Evolutionary conservation across 2,329 filamentous ascomycete species (phyloP), one percentile per base, ranked within the genome.

Genomic region (Capronia coronata): DNA sequence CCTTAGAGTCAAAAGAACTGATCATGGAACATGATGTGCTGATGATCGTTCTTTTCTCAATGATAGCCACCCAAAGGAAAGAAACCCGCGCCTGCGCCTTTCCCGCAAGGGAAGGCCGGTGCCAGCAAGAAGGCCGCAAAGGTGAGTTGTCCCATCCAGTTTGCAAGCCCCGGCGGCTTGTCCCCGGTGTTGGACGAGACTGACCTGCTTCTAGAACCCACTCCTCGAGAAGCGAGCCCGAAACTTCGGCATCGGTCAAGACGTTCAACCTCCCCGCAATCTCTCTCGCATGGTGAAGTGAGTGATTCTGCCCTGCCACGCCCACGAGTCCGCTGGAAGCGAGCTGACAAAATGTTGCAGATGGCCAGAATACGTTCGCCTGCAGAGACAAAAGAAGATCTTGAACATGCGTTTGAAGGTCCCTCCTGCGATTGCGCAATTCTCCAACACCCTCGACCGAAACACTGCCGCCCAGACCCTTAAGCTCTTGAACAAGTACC

Each of bases 401-500:
- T 83, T 98, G 74, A 89, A 91, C 81, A 80, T 98, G 75, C 91
- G 93, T 69, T 80, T 98, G 69, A 98, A 98, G 86, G 93, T 98
- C 59, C 93, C 93, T 59, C 93, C 94, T 69, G 85, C 91, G 65
- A 89, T 98, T 66, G 83, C 91, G 64, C 93, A 98, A 80, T 98
- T 97, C 85, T 84, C 89, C 78, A 86, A 91, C 75, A 89, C 94
- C 65, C 86, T 97, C 67, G 87, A 94, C 82, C 86, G 87, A 76
- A 94, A 94, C 82, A 87, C 91, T 62, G 94, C 94, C 64, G 87
- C 89, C 66, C 91, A 97, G 79, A 80, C 87, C 62, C 93, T 98
- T 82, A 97, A 97, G 83, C 85, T 98, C 70, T 87, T 98, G 71
- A 94, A 95, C 87, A 98, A 98, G 83, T 98, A 98, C 86, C 89